These are phyloP conservation scores for Phialophora verrucosa DNA, from an alignment of 2,329 filamentous ascomycete genomes.

Conservation along the genomic window DNA sequence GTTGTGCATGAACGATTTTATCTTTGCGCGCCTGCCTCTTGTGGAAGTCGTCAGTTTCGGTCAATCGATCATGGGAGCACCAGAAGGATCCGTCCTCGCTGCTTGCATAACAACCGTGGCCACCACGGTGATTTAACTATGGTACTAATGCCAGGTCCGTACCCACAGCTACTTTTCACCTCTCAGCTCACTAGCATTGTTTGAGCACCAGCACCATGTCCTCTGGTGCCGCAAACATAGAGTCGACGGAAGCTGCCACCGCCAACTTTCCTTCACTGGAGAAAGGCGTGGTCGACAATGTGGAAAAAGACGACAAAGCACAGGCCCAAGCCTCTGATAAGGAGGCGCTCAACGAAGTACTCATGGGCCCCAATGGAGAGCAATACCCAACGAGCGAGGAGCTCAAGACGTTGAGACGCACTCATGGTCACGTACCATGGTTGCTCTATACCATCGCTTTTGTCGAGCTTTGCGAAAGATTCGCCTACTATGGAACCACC, in stretches of 20 bases:
- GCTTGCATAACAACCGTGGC: background rate
- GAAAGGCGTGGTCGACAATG: background rate
- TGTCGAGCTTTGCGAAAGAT: slow-evolving; percentile 72
- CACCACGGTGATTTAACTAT: background rate
- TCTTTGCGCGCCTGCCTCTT: background rate
- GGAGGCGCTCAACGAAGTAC: background rate
- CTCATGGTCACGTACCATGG: slow-evolving; percentile 60
- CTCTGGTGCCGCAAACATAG: background rate
- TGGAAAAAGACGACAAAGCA: background rate
- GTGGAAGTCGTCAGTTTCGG: slow-evolving; percentile 1
- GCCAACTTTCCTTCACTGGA: background rate
- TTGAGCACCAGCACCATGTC: background rate
- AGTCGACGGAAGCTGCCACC: background rate
- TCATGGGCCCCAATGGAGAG: slow-evolving; percentile 7
- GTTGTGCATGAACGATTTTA: background rate
- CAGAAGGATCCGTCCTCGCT: background rate
- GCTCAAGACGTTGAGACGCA: slow-evolving; percentile 27
- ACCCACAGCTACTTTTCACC: background rate
- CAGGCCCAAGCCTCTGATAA: background rate
- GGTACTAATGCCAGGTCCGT: background rate
- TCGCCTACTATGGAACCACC: slow-evolving; percentile 76
- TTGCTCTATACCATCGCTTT: slow-evolving; percentile 69
- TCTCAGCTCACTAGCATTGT: background rate
- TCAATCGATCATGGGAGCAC: background rate
- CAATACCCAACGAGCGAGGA: slow-evolving; percentile 32